These are phyloP conservation scores for Quercus mongolica DNA, from an alignment of 306 rosid genomes.

Conservation along the genomic window DNA sequence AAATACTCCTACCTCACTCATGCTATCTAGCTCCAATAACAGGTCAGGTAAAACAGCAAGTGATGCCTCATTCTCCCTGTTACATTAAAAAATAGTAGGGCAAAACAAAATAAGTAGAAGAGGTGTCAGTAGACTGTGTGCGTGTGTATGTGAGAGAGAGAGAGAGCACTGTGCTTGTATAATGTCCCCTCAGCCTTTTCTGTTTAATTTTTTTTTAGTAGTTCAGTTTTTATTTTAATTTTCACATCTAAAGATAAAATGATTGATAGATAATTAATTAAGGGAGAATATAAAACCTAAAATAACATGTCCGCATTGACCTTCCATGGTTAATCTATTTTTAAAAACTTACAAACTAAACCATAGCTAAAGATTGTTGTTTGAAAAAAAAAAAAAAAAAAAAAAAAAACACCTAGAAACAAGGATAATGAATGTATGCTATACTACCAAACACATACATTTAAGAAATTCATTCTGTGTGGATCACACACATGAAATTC, in stretches of 20 bases:
- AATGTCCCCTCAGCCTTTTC: neutral
- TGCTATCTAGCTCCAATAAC: constrained; percentile 79
- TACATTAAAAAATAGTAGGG: constrained; percentile 9
- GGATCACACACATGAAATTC: neutral
- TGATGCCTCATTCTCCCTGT: constrained; percentile 99
- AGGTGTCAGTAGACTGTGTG: constrained; percentile 1
- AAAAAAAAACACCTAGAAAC: neutral
- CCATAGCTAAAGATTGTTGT: neutral
- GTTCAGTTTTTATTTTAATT: neutral
- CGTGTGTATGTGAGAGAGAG: neutral
- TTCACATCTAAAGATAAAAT: neutral
- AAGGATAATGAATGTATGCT: neutral
- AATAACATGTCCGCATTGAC: neutral
- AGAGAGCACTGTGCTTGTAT: neutral
- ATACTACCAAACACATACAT: neutral
- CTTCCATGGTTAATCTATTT: neutral
- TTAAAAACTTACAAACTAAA: neutral
- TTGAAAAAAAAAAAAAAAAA: too few relatives aligned
- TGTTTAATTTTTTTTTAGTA: neutral
- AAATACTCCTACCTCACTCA: constrained; percentile 72
- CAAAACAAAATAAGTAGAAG: neutral
- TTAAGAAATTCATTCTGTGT: neutral
- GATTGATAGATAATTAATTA: neutral
- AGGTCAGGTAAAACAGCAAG: constrained; percentile 95
- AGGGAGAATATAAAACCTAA: neutral